Percentiles rank a stretch among this genome's conserved stretches.
Conservation (phyloP, 177 flowering plant genomes). For the Tripterygium wilfordii region DNA sequence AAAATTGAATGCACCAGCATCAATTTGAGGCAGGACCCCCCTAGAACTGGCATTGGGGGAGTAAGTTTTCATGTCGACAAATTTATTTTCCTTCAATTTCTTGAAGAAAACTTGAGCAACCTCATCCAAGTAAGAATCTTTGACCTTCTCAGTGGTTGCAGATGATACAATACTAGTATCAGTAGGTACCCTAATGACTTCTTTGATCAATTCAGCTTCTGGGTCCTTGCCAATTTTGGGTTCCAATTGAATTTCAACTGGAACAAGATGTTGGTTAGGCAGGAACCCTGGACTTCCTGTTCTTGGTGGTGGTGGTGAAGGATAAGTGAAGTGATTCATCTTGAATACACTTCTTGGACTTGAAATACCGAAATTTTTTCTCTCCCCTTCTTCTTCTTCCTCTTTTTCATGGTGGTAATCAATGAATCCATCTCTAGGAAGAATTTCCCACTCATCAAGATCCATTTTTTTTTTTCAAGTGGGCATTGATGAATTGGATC, state of each 20-base stretch:
- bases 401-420: too few species aligned
- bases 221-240: conserved; percentile 4
- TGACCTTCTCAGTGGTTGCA: conserved; percentile 2
- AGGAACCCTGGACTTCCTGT: conserved; percentile 5
- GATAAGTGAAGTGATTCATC: conserved; percentile 39
- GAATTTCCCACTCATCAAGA: conserved; percentile 55
- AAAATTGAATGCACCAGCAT: conserved; percentile 23
- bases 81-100: conserved; percentile 63
- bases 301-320: conserved; percentile 16
- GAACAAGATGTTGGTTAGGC: conserved; percentile 27
- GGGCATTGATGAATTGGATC: background rate
- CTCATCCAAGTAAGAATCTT: conserved; percentile 8
- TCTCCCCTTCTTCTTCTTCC: conserved; percentile 18
- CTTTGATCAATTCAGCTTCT: conserved; percentile 12
- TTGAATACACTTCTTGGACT: conserved; percentile 20
- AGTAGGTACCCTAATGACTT: conserved; percentile 17
- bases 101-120: conserved; percentile 57
- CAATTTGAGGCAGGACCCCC: conserved; percentile 31
- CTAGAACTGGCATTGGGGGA: conserved; percentile 31
- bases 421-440: conserved; percentile 41
- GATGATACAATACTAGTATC: conserved; percentile 8
- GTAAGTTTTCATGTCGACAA: conserved; percentile 83
- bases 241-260: conserved; percentile 23
- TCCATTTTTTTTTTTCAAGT: conserved; percentile 32
- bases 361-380: conserved; percentile 1